Percentiles rank a stretch among this genome's conserved stretches.
These are phyloP conservation scores for Leccinum huronense DNA, from an alignment of 1,284 basidiomycete species.

Conservation along the genomic window DNA sequence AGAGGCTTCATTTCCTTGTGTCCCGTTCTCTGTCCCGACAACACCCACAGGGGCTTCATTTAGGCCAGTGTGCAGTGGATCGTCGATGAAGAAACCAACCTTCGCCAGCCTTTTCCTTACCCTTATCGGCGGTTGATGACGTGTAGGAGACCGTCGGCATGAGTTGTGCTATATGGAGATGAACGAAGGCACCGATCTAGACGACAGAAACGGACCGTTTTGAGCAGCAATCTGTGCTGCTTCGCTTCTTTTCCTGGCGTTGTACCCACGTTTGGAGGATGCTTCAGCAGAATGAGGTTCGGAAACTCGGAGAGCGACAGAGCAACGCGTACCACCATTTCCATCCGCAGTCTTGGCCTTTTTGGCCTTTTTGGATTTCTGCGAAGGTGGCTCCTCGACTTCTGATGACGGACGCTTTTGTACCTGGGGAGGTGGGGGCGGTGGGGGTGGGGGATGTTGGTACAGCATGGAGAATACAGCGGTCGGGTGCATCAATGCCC, in stretches of 20 bases:
- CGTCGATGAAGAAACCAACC: constrained; percentile 34
- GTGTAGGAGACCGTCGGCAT: constrained; percentile 48
- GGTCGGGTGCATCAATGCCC: constrained; percentile 35
- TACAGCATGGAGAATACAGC: constrained; percentile 33
- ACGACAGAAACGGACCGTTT: constrained; percentile 46
- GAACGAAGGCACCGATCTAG: constrained; percentile 24
- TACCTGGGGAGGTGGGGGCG: constrained; percentile 30
- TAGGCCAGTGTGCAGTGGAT: constrained; percentile 5
- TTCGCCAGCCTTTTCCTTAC: constrained; percentile 44
- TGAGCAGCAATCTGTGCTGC: constrained; percentile 57
- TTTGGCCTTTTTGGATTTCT: constrained; percentile 44
- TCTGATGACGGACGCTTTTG: constrained; percentile 41
- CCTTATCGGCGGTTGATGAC: constrained; percentile 38
- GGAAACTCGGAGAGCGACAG: constrained; percentile 6
- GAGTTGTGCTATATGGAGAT: constrained; percentile 42
- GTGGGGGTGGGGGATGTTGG: constrained; percentile 28
- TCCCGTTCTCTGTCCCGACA: constrained; percentile 28
- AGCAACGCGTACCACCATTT: constrained; percentile 30
- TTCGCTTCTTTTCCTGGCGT: constrained; percentile 65
- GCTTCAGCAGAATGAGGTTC: constrained; percentile 33
- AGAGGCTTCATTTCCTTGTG: constrained; percentile 21
- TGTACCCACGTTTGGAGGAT: constrained; percentile 61
- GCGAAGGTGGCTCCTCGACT: constrained; percentile 34
- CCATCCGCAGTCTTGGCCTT: constrained; percentile 39
- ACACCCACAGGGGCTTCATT: constrained; percentile 24